phyloP scores from a whole-genome alignment of 139 green algal species.

The Chloropicon primus region DNA sequence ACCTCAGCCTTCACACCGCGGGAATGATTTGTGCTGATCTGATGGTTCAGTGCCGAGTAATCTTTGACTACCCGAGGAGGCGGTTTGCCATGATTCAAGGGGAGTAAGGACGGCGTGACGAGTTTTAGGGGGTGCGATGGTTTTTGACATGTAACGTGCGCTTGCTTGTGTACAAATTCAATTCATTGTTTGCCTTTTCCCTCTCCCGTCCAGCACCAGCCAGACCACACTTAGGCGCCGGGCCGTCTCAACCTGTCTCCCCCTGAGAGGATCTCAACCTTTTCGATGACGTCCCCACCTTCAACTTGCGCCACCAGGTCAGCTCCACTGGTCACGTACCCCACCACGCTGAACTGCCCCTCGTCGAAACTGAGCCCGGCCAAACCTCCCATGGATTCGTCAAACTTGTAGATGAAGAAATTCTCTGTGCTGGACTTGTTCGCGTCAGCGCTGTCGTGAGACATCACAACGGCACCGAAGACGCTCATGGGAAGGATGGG shows the following conservation, averaged over 20 bases:
- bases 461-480: constrained; percentile 50
- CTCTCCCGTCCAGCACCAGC: too few relatives aligned
- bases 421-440: constrained; percentile 34
- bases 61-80: constrained; percentile 1
- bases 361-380: constrained; percentile 78
- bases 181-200: too few relatives aligned
- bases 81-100: neutral
- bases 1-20: constrained; percentile 22
- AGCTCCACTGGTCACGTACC: constrained; percentile 53
- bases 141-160: too few relatives aligned
- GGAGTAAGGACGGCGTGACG: too few relatives aligned
- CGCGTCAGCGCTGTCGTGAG: constrained; percentile 24
- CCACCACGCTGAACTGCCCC: constrained; percentile 66
- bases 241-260: constrained; percentile 33
- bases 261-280: constrained; percentile 32
- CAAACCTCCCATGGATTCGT: constrained; percentile 43
- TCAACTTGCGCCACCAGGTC: constrained; percentile 32
- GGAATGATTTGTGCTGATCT: constrained; percentile 37
- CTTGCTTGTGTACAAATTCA: too few relatives aligned
- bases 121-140: too few relatives aligned
- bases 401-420: constrained; percentile 73
- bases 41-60: constrained; percentile 12
- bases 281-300: constrained; percentile 42
- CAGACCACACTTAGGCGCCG: too few relatives aligned
- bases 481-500: constrained; percentile 71